These are phyloP conservation scores for Rhizoctonia solani DNA, from an alignment of 1,284 basidiomycete species.

Conservation along the genomic window DNA sequence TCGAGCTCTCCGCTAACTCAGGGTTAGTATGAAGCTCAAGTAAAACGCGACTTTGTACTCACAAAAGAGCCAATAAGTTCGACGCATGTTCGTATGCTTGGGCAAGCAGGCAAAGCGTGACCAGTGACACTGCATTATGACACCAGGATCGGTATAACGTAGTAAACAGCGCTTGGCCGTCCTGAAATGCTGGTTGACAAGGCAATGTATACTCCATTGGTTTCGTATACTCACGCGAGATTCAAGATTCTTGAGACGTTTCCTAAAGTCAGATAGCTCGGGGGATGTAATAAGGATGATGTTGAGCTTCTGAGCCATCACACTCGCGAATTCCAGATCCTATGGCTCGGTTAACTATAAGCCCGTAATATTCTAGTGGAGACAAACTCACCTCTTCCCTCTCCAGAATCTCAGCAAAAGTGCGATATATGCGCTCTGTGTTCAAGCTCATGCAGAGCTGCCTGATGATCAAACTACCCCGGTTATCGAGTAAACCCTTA, in stretches of 20 bases:
- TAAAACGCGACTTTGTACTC: slow-evolving; percentile 44
- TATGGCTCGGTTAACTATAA: slow-evolving; percentile 43
- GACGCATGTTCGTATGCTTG: slow-evolving; percentile 99
- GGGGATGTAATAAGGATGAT: slow-evolving; percentile 97
- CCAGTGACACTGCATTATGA: slow-evolving; percentile 96
- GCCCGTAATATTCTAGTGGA: not conserved
- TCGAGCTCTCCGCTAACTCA: slow-evolving; percentile 85
- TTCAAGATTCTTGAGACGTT: slow-evolving; percentile 89
- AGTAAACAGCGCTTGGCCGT: slow-evolving; percentile 91
- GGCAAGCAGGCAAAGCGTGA: slow-evolving; percentile 92
- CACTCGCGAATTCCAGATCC: slow-evolving; percentile 96
- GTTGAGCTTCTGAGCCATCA: slow-evolving; percentile 96
- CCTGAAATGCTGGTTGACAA: slow-evolving; percentile 54
- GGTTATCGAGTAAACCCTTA: slow-evolving; percentile 82
- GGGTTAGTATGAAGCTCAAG: slow-evolving; percentile 21
- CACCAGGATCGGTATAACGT: slow-evolving; percentile 97
- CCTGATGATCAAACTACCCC: slow-evolving; percentile 94
- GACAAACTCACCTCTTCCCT: slow-evolving; percentile 81
- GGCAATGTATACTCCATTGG: not conserved
- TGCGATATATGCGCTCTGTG: slow-evolving; percentile 93
- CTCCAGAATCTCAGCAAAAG: slow-evolving; percentile 96
- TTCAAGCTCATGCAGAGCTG: slow-evolving; percentile 94
- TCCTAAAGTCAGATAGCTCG: slow-evolving; percentile 91
- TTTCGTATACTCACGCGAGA: slow-evolving; percentile 65
- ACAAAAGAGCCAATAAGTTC: slow-evolving; percentile 97